These are phyloP conservation scores for Aspergillus sclerotioniger DNA, from an alignment of 495 filamentous ascomycete genomes.

Conservation along the genomic window DNA sequence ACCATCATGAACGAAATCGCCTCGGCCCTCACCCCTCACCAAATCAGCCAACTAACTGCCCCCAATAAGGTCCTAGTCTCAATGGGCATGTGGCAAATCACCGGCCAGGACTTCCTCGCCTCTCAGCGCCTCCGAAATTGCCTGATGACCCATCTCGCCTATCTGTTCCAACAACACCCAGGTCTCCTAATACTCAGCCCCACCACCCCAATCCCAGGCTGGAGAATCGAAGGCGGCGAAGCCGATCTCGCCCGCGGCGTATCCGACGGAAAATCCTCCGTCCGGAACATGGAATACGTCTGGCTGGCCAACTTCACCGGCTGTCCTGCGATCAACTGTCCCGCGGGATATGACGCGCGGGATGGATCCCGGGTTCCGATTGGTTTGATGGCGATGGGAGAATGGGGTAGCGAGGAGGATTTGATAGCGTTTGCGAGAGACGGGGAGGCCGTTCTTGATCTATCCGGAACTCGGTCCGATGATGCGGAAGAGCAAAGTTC, in stretches of 20 bases:
- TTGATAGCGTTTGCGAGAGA: slow-evolving; percentile 73
- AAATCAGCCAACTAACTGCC: slow-evolving; percentile 55
- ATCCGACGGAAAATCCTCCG: slow-evolving; percentile 66
- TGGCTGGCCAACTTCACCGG: slow-evolving; percentile 85
- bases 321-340: slow-evolving; percentile 73
- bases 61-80: slow-evolving; percentile 73
- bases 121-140: slow-evolving; percentile 72
- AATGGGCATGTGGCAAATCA: slow-evolving; percentile 58
- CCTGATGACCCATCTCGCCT: slow-evolving; percentile 79
- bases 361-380: slow-evolving; percentile 65
- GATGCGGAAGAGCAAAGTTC: slow-evolving; percentile 3
- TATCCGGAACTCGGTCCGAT: slow-evolving; percentile 17
- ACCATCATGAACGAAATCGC: slow-evolving; percentile 74
- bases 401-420: slow-evolving; percentile 84
- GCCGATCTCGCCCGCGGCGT: slow-evolving; percentile 63
- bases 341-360: slow-evolving; percentile 66
- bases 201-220: slow-evolving; percentile 74
- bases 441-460: slow-evolving; percentile 54
- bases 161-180: slow-evolving; percentile 68
- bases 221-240: slow-evolving; percentile 54
- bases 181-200: slow-evolving; percentile 79
- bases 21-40: slow-evolving; percentile 35
- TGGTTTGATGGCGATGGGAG: slow-evolving; percentile 84
- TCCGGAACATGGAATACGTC: slow-evolving; percentile 83
- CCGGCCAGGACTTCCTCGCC: slow-evolving; percentile 66